phyloP scores from a whole-genome alignment of 768 basidiomycete genomes.

The Kwoniella botswanensis region DNA sequence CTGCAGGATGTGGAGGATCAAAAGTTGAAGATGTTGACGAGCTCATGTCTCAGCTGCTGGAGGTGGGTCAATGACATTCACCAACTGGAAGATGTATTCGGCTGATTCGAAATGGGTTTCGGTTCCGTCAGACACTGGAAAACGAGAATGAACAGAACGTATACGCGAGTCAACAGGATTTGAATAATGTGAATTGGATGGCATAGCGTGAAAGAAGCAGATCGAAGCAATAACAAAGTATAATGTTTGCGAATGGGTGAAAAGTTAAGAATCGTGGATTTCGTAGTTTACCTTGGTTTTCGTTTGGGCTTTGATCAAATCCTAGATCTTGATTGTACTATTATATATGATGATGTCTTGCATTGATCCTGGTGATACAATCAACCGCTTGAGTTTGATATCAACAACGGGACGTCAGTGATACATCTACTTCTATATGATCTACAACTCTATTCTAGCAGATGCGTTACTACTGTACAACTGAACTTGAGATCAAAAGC shows the following conservation, averaged over 20 bases:
- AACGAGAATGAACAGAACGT: slow-evolving; percentile 21
- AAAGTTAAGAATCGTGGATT: slow-evolving; percentile 1
- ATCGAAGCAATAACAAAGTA: neutral
- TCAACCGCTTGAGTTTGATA: neutral
- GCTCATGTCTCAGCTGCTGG: slow-evolving; percentile 80
- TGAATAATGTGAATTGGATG: slow-evolving; percentile 11
- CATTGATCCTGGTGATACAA: slow-evolving; percentile 11
- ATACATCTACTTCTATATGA: neutral
- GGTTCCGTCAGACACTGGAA: slow-evolving; percentile 26
- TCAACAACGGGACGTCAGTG: neutral
- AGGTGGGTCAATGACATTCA: slow-evolving; percentile 59
- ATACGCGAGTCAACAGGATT: neutral
- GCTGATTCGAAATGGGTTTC: neutral
- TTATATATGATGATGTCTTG: neutral
- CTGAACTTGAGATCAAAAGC: neutral
- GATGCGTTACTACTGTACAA: neutral
- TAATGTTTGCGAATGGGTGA: neutral
- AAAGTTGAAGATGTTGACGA: slow-evolving; percentile 85
- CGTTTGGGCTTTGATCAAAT: neutral
- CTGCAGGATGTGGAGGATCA: slow-evolving; percentile 84
- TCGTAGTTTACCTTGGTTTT: neutral
- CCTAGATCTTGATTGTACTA: neutral
- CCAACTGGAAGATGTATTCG: neutral
- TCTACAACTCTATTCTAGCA: neutral
- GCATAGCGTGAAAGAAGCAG: neutral